Evolutionary conservation across 331 rosid species (phyloP), one percentile per base, ranked within the genome.

Genomic region (Pyracantha coccinea): DNA sequence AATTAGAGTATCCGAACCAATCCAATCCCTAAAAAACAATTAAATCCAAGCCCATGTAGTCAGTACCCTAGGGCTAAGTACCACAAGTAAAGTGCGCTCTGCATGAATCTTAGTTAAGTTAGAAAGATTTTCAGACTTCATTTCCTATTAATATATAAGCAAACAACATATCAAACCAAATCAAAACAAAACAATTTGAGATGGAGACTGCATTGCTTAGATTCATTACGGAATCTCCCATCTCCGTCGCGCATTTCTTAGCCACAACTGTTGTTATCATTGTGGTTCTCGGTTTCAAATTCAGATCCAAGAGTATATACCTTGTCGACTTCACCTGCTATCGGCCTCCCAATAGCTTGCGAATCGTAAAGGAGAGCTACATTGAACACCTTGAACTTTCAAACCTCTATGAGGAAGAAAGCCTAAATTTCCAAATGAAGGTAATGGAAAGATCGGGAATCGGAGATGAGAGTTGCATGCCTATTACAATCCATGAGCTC

Each of bases 381-480:
- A 17, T 76, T 21, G 89, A 88, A 84, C 92, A 87, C 72, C 27
- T 23, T 2, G 75, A 69, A 17, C 0, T 62, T 3, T 32, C 60
- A 75, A 53, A 47, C 23, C 0, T 17, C 47, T 77, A 72, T 11
- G 72, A 75, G 41, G n/a, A 3, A 59, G 92, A 87, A 68, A n/a
- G 10, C 16, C 1, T 60, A 3, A 85, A 80, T 19, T 92, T 92
- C 60, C 82, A 78, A n/a, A 9, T 31, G 8, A 92, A 80, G 83
- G 84, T 90, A 28, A 4, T 85, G 14, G 86, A 87, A 78, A 87
- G 85, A 77, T 87, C 93, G 0, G 95, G 98, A 8, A 83, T 92
- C 14, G 95, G 93, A 68, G 85, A 59, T 3, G 90, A 86, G 27
- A 79, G 91, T 33, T 84, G 90, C 73, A 24, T 83, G 81, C 93